Evolutionary conservation across 208 protist species (phyloP).

Genomic region (Paratrypanosoma confusum): DNA sequence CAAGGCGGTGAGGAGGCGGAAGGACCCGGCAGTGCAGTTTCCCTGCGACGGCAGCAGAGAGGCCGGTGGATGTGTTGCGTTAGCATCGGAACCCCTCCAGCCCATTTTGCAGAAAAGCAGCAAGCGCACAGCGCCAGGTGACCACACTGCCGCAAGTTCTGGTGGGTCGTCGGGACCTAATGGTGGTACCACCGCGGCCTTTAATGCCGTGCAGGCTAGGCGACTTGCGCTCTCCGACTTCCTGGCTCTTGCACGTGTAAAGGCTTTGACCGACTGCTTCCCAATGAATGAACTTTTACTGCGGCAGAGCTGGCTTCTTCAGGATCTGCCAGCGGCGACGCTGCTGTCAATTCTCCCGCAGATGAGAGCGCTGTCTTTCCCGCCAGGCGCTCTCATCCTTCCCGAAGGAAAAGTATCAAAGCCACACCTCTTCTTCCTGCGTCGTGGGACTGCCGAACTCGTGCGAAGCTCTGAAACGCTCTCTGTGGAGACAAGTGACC

Average conservation of each 20-base stretch:
- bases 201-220: constrained; percentile 4
- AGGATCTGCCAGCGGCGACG: constrained; percentile 62
- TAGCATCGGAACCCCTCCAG: no score
- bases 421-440: constrained; percentile 72
- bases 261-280: constrained; percentile 47
- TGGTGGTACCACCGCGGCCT: constrained; percentile 8
- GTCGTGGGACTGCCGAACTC: constrained; percentile 49
- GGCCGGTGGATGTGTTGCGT: no score
- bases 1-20: no score
- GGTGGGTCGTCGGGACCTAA: no score
- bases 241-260: constrained; percentile 43
- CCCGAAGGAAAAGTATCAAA: no score
- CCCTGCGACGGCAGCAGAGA: no score
- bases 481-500: no score
- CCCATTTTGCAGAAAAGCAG: no score
- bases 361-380: constrained; percentile 48
- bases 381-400: constrained; percentile 65
- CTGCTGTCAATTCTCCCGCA: constrained; percentile 62
- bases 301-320: constrained; percentile 83
- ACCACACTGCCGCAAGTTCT: no score
- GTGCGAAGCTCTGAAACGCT: constrained; percentile 8
- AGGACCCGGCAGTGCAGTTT: no score
- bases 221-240: constrained; percentile 22
- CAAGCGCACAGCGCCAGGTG: no score
- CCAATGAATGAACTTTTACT: constrained; percentile 60